Conservation (phyloP, 1,139 yeast genomes). For the Arxiozyma bovina region DNA sequence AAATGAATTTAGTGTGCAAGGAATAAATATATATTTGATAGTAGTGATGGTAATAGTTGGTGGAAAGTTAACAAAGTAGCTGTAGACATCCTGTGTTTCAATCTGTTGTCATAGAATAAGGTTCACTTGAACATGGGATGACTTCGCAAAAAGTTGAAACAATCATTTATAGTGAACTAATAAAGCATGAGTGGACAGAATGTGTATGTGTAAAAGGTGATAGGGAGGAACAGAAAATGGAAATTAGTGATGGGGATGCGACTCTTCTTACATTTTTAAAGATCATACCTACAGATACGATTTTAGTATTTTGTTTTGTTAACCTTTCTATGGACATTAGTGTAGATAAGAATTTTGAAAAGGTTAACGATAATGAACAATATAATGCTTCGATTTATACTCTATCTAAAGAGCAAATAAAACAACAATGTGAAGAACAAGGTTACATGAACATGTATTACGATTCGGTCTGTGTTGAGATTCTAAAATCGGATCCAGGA, state of each 20-base stretch:
- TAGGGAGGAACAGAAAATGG: background rate
- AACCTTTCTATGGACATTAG: background rate
- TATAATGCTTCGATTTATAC: background rate
- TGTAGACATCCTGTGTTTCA: too few species aligned
- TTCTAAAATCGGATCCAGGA: background rate
- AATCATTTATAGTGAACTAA: too few species aligned
- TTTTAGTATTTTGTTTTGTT: too few species aligned
- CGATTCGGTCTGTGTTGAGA: background rate
- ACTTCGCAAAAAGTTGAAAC: too few species aligned
- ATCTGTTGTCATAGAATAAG: too few species aligned
- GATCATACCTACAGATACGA: background rate
- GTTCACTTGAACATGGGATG: too few species aligned
- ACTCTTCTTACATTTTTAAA: background rate
- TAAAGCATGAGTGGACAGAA: too few species aligned
- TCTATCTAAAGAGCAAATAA: background rate
- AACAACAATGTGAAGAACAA: constrained; percentile 8
- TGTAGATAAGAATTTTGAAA: too few species aligned
- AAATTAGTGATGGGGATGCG: background rate
- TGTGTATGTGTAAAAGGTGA: background rate
- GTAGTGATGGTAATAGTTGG: background rate
- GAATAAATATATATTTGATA: background rate
- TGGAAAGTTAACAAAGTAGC: background rate
- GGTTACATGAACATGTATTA: constrained; percentile 9
- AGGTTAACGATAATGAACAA: background rate
- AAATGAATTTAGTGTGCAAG: background rate